Conservation (phyloP, 305 asterid species). For the Fraxinus xanthoxyloides region DNA sequence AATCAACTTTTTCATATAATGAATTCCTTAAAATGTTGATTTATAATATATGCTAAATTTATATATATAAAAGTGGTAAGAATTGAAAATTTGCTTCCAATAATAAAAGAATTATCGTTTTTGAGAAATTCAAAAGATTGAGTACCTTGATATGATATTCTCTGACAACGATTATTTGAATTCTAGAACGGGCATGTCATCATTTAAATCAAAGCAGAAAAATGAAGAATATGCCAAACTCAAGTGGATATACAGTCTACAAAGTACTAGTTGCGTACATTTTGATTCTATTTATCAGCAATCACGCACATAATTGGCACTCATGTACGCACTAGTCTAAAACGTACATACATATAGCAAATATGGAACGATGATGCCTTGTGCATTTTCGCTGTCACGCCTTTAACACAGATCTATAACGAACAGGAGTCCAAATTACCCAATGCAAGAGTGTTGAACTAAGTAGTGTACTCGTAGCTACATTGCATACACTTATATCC, state of each 20-base stretch:
- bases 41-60: not conserved
- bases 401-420: not conserved
- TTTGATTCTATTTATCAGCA: not conserved
- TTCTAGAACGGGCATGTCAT: not conserved
- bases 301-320: not conserved
- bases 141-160: not conserved
- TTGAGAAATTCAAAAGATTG: not conserved
- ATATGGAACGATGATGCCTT: not conserved
- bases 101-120: not conserved
- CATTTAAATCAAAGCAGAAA: not conserved
- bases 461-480: constrained; percentile 3
- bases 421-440: constrained; percentile 13
- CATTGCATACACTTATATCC: not conserved
- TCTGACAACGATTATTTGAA: not conserved
- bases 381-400: not conserved
- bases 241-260: not conserved
- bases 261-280: not conserved
- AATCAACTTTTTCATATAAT: constrained; percentile 7
- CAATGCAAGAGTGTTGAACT: constrained; percentile 1
- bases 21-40: not conserved
- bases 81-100: not conserved
- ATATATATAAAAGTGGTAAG: not conserved
- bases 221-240: not conserved
- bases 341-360: not conserved
- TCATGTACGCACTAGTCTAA: not conserved